Percentiles rank a stretch among this genome's conserved stretches.
These are phyloP conservation scores for Lecanicillium sp. DNA, from an alignment of 2,329 filamentous ascomycete genomes.

Conservation along the genomic window DNA sequence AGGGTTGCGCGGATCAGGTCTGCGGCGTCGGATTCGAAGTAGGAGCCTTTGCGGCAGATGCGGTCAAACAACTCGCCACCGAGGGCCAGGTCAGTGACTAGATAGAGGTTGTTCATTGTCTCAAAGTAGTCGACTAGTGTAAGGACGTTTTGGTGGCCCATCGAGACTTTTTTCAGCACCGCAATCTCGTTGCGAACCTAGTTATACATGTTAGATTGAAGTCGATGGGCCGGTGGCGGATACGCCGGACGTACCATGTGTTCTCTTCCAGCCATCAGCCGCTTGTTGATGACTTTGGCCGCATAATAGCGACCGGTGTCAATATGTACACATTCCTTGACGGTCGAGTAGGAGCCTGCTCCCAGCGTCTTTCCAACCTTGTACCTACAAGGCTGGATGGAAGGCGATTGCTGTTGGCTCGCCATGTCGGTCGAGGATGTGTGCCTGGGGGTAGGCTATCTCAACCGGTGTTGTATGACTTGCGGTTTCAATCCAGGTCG, in stretches of 20 bases:
- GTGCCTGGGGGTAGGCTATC: too few relatives aligned
- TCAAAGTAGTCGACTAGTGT: slow-evolving; percentile 99
- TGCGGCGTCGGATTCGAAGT: slow-evolving; percentile 95
- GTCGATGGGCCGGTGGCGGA: too few relatives aligned
- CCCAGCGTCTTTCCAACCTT: slow-evolving; percentile 98
- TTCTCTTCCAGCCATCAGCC: slow-evolving; percentile 92
- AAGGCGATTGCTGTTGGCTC: slow-evolving; percentile 32
- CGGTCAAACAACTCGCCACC: slow-evolving; percentile 97
- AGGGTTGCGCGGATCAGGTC: slow-evolving; percentile 91
- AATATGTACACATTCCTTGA: slow-evolving; percentile 98
- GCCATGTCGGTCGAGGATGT: slow-evolving; percentile 12
- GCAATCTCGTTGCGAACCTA: slow-evolving; percentile 98
- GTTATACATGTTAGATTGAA: too few relatives aligned
- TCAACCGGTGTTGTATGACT: too few relatives aligned
- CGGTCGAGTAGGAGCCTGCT: slow-evolving; percentile 93
- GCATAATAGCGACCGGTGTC: slow-evolving; percentile 97
- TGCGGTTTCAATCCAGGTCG: too few relatives aligned
- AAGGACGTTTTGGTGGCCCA: slow-evolving; percentile 97
- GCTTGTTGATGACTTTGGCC: slow-evolving; percentile 98
- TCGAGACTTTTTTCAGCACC: slow-evolving; percentile 93
- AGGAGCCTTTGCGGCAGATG: slow-evolving; percentile 96
- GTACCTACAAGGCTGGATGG: slow-evolving; percentile 92
- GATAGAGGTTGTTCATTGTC: slow-evolving; percentile 98
- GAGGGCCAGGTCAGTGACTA: slow-evolving; percentile 92
- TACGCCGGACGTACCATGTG: slow-evolving; percentile 66